These are phyloP conservation scores for Eucalyptus tenuipes DNA, from an alignment of 345 rosid genomes.

Conservation along the genomic window DNA sequence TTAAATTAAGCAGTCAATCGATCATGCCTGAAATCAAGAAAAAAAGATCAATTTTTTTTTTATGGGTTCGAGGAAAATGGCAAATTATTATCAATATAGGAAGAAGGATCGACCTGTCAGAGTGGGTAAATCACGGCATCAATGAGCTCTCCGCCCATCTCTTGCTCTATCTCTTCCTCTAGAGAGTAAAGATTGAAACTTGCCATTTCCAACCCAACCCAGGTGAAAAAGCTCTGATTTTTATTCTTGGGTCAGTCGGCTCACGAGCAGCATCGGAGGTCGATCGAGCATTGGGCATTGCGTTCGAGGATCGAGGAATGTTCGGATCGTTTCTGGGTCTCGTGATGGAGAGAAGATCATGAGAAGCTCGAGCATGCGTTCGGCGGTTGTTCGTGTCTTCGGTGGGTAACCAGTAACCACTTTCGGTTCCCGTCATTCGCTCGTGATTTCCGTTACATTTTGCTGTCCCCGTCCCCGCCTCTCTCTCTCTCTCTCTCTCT, in stretches of 20 bases:
- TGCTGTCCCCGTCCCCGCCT: neutral
- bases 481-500: neutral
- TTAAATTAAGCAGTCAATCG: neutral
- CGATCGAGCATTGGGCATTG: neutral
- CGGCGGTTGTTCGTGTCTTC: neutral
- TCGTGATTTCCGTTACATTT: neutral
- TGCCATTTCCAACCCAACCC: neutral
- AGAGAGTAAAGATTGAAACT: neutral
- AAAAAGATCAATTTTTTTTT: neutral
- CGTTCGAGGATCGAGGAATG: neutral
- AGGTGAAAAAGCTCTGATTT: neutral
- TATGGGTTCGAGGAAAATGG: neutral
- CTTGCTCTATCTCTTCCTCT: neutral
- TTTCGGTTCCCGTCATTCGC: neutral
- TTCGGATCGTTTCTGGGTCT: neutral
- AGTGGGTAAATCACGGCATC: neutral
- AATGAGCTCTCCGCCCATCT: neutral
- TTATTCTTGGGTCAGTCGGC: neutral
- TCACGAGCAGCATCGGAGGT: neutral
- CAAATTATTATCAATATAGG: neutral
- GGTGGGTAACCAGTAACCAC: neutral
- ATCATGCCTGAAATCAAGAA: neutral
- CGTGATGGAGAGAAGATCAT: neutral
- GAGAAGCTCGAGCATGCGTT: neutral
- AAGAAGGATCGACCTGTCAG: neutral